Base-by-base conservation (phyloP, 2,329 filamentous ascomycete genomes). In the Fusarium foetens region DNA sequence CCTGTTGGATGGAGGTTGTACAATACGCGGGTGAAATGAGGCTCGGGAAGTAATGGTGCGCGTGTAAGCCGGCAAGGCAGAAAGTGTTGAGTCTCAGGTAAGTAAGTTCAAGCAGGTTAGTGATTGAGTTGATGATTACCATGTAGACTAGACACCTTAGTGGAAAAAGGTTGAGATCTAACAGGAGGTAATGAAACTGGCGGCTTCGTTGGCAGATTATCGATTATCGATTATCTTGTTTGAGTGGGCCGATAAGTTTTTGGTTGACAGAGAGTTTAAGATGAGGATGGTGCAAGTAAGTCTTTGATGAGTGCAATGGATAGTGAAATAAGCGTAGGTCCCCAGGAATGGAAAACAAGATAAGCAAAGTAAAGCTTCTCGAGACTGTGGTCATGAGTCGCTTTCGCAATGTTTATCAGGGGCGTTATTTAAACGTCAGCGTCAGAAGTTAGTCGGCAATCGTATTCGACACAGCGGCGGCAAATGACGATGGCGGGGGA, bases 401-500 rank as follows among this genome's bases (percentile, higher is more conserved):
- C 39, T 63, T 51, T 66, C 41, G n/a, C 25, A 38, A 59, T 35
- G 58, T 38, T 35, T 45, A 72, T 33, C 52, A 72, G 61, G 61
- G 57, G 68, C 58, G 66, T 54, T 29, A n/a, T 27, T 39, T 23
- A 31, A 46, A 29, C 54, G 54, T 66, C 61, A 43, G 63, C 31
- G 33, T 61, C 51, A 58, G 51, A 23, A 55, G 39, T 48, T 64
- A 75, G 66, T 63, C 70, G 74, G 73, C 69, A 76, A 60, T 76
- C 52, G 57, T 65, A 69, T 68, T 74, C 41, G 62, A 67, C 64
- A 75, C 65, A 63, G 61, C 53, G 58, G 68, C 67, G 70, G 76
- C 53, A 75, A 70, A 69, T 69, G 63, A 74, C 63, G 72, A 68
- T 68, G 62, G 75, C 66, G 72, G 72, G 63, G 58, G 60, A 66